A percentile compares a stretch with the other conserved stretches of the same genome.
phyloP scores from a whole-genome alignment of 176 grass and related monocot species.

The Musa itinerans region DNA sequence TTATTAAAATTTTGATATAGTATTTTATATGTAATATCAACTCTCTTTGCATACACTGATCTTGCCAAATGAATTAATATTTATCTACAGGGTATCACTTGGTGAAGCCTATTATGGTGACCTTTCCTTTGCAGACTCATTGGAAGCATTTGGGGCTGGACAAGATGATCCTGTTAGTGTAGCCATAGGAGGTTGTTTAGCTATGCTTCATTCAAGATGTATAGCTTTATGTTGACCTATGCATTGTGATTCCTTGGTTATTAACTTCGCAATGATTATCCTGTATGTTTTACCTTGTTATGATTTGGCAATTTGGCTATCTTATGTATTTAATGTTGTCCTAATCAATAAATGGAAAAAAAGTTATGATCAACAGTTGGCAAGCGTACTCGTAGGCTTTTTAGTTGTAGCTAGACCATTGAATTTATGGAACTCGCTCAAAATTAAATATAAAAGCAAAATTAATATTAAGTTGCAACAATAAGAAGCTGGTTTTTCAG shows the following conservation, averaged over 20 bases:
- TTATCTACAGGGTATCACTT: conserved; percentile 58
- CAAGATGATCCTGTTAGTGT: conserved; percentile 87
- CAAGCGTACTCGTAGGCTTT: background rate
- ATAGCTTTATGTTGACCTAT: conserved; percentile 6
- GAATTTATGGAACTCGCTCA: background rate
- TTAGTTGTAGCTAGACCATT: background rate
- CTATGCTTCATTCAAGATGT: conserved; percentile 21
- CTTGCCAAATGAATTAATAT: conserved; percentile 5
- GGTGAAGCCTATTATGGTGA: conserved; percentile 74
- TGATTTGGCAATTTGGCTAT: too few relatives aligned
- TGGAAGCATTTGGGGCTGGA: conserved; percentile 88
- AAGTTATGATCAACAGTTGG: background rate
- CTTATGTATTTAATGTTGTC: background rate
- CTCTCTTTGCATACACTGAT: background rate
- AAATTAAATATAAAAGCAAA: background rate
- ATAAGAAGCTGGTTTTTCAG: background rate
- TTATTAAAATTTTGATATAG: background rate
- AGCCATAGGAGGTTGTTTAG: conserved; percentile 80
- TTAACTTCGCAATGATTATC: background rate
- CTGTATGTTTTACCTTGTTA: background rate
- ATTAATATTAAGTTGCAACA: background rate
- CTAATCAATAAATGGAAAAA: background rate
- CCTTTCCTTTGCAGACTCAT: conserved; percentile 63
- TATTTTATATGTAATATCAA: background rate
- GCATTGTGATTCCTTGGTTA: background rate